Evolutionary conservation across 2,329 filamentous ascomycete genomes (phyloP), one percentile per base, ranked within the genome.

Genomic region (Hypoxylon sp.): DNA sequence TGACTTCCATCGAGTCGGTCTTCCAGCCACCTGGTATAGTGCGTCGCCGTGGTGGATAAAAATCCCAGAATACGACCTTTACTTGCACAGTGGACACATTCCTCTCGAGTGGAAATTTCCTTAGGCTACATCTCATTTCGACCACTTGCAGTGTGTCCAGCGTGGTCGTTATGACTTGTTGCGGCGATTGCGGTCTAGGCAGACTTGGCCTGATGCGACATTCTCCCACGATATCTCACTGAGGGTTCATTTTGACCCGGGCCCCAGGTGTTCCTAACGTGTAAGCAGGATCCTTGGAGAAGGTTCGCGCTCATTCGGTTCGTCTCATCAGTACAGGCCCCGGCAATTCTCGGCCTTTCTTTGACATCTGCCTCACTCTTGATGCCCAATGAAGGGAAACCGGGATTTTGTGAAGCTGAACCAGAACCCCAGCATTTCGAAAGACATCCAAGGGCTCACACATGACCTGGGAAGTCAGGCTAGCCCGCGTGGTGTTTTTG

Each of bases 351-450:
- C 60, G 59, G 47, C 56, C 46, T 39, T 47, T 52, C 29, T 46
- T 69, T n/a, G 17, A 55, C 29, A 46, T 62, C 35, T 50, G 32
- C 65, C 61, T 70, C 62, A 35, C 44, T 19, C 46, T 68, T 68
- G 61, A 62, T 70, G 68, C 68, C 61, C 58, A 65, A 68, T 63
- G 57, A 56, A 29, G 53, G 19, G 46, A 63, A 46, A 55, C 39
- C 51, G 48, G 60, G 56, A n/a, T 55, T 32, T 15, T 21, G 35
- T 32, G 47, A 70, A 53, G 57, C 58, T 60, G 61, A 59, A 51
- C 46, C 57, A 48, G 31, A n/a, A 47, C 60, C 60, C 48, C 21
- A 56, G 52, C 32, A 56, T 59, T 44, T 39, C 24, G 39, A 59
- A 50, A n/a, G 31, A 39, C 42, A 63, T 53, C 46, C 58, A 50